Evolutionary conservation across 2,329 filamentous ascomycete genomes (phyloP), one percentile per base, ranked within the genome.

Genomic region (Penicillium sp.): DNA sequence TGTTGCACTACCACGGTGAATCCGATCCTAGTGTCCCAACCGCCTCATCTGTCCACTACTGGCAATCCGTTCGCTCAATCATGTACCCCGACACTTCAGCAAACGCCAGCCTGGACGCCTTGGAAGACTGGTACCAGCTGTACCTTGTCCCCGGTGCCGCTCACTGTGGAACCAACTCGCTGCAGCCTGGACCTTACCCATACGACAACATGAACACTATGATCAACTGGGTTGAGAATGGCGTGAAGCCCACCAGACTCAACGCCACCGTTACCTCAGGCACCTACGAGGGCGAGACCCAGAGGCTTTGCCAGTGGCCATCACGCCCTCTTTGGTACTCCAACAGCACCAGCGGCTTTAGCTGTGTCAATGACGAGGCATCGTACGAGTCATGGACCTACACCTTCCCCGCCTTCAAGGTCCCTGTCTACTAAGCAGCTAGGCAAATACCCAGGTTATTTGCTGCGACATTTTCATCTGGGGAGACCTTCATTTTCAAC

Each of bases 1-100:
- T 84, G 2, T 65, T 84, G 11, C 80, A 83, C 62, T 81, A 76
- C 67, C 81, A 84, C 66, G 81, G 81, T 53, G 80, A 83, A 65
- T 76, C 75, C 0, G 82, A 84, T 64, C 63, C 70, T 35, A 75
- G 71, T 3, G 73, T 84, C 50, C 81, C 81, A 1, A 68, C 81
- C 0, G 79, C 73, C 3, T 81, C 79, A 0, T 82, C 79, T 0
- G 75, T 81, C 0, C 78, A 74, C 59, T 84, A 83, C 68, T 77
- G 73, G 64, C 71, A 83, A 52, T 79, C 79, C 0, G 81, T 83
- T 16, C 76, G 77, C 35, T 62, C 59, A 3, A 69, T 74, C 65
- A 80, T 82, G 77, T 78, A 77, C 63, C 71, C 74, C 3, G 59
- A 70, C 12, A 45, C 73, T 5, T 62, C 66, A 3, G 74, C 72